Percentiles rank a stretch among this genome's conserved stretches.
Conservation (phyloP, 257 asterid species). For the Coffea canephora region DNA sequence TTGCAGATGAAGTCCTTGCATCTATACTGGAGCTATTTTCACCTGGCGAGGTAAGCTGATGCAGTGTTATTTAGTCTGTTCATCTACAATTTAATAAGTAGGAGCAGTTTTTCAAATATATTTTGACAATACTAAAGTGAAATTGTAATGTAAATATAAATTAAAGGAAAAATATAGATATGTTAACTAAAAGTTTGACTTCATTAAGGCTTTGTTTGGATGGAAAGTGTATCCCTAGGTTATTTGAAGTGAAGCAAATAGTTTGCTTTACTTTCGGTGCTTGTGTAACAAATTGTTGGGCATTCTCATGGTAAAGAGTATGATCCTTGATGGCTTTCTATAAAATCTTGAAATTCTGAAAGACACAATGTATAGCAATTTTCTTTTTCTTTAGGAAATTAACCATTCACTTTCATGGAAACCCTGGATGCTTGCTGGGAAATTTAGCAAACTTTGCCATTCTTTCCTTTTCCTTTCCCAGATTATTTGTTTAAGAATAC, state of each 20-base stretch:
- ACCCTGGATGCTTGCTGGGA: no score
- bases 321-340: no score
- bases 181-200: background rate
- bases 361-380: background rate
- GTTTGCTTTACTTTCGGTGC: background rate
- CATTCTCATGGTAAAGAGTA: no score
- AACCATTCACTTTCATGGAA: no score
- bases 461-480: background rate
- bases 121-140: background rate
- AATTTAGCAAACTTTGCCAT: background rate
- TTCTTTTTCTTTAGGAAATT: background rate
- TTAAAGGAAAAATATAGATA: background rate
- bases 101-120: background rate
- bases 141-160: background rate
- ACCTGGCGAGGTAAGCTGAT: conserved; percentile 75
- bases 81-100: background rate
- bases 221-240: background rate
- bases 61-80: background rate
- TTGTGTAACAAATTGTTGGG: background rate
- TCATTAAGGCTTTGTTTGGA: background rate
- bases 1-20: conserved; percentile 84
- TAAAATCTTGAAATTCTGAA: background rate
- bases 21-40: conserved; percentile 93
- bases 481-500: background rate
- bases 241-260: background rate